Percentiles rank a stretch among this genome's conserved stretches.
These are phyloP conservation scores for Wakefieldia striispora DNA, from an alignment of 768 basidiomycete genomes.

Conservation along the genomic window DNA sequence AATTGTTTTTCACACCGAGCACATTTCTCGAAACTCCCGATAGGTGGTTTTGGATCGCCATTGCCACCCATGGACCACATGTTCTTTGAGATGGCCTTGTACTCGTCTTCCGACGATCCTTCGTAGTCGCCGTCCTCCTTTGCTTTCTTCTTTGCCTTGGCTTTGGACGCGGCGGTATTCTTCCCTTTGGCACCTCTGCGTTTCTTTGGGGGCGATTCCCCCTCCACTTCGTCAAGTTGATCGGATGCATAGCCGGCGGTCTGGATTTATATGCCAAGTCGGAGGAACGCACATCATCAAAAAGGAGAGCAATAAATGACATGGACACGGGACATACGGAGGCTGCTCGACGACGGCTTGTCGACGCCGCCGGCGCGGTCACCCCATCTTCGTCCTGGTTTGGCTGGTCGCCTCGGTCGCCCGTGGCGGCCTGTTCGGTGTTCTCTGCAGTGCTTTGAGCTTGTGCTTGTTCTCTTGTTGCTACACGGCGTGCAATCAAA, in stretches of 20 bases:
- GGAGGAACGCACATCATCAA: background rate
- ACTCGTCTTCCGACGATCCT: conserved; percentile 61
- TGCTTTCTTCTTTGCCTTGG: conserved; percentile 37
- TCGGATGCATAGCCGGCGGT: conserved; percentile 64
- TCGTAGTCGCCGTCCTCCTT: conserved; percentile 50
- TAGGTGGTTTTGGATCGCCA: conserved; percentile 51
- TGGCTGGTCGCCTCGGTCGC: conserved; percentile 15
- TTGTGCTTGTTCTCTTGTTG: conserved; percentile 29
- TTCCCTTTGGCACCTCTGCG: conserved; percentile 49
- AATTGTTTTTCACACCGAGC: conserved; percentile 81
- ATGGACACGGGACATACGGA: conserved; percentile 3
- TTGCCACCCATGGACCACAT: conserved; percentile 34
- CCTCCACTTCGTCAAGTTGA: conserved; percentile 63
- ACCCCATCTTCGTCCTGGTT: conserved; percentile 4
- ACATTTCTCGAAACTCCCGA: conserved; percentile 80
- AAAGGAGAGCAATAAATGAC: background rate
- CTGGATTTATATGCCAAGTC: conserved; percentile 7
- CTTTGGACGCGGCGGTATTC: conserved; percentile 39
- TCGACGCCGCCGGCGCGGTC: conserved; percentile 2
- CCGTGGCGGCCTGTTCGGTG: conserved; percentile 7
- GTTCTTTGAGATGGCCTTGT: conserved; percentile 59
- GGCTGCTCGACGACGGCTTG: conserved; percentile 12
- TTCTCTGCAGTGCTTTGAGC: conserved; percentile 31
- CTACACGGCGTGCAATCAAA: conserved; percentile 38
- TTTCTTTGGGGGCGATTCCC: conserved; percentile 47